Conservation (phyloP, 768 basidiomycete species). For the Mycena galopus region DNA sequence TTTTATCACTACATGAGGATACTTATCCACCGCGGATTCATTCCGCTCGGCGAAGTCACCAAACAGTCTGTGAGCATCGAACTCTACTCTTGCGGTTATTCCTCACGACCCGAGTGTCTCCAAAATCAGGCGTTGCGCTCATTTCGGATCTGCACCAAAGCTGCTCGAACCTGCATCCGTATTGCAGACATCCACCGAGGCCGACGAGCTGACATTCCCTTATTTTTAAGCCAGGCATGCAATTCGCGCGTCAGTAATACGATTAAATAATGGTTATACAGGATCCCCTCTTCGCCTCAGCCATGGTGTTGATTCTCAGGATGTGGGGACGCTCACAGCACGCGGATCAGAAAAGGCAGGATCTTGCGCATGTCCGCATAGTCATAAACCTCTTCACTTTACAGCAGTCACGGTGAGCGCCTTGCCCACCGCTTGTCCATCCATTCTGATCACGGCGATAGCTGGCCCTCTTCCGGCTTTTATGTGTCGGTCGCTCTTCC, state of each 20-base stretch:
- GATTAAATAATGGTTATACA: not conserved
- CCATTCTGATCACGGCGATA: not conserved
- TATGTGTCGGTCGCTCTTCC: not conserved
- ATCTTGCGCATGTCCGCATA: not conserved
- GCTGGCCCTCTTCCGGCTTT: slow-evolving; percentile 4
- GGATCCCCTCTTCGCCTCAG: not conserved
- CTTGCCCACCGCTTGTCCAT: too few relatives aligned
- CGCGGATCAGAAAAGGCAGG: not conserved
- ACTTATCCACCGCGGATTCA: slow-evolving; percentile 5
- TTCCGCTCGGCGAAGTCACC: not conserved
- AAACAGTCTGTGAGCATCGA: not conserved
- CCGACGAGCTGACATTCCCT: not conserved
- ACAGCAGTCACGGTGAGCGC: not conserved
- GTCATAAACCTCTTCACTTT: not conserved
- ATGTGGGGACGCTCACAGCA: not conserved
- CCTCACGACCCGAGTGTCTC: not conserved
- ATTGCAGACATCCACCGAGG: slow-evolving; percentile 8
- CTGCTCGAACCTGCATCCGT: not conserved
- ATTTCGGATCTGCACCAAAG: not conserved
- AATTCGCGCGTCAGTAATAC: not conserved
- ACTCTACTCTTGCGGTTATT: not conserved
- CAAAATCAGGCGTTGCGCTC: not conserved
- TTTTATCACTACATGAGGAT: not conserved
- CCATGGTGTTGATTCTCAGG: not conserved
- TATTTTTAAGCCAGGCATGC: slow-evolving; percentile 11